These are phyloP conservation scores for Calcarisporium arbuscula DNA, from an alignment of 2,329 filamentous ascomycete genomes.

Conservation along the genomic window DNA sequence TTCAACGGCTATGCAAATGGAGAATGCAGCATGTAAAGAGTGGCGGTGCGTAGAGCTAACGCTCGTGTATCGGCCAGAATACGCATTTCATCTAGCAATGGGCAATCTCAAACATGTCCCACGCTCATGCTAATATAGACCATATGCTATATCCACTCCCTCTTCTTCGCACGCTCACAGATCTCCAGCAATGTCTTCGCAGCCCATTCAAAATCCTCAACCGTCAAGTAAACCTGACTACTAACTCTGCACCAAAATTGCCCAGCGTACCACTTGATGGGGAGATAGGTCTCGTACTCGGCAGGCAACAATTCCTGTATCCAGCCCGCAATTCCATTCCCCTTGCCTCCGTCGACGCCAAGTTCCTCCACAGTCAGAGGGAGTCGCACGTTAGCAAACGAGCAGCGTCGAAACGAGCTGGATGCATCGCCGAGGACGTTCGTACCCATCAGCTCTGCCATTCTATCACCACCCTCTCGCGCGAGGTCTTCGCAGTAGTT, in stretches of 20 bases:
- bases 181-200: conserved; percentile 50
- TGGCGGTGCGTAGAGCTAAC: too few species aligned
- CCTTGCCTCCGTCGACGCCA: conserved; percentile 18
- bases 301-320: conserved; percentile 45
- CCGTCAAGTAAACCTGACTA: conserved; percentile 78
- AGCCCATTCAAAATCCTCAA: conserved; percentile 69
- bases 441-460: conserved; percentile 61
- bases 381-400: conserved; percentile 66
- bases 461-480: conserved; percentile 51
- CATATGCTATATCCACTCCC: too few species aligned
- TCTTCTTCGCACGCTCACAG: conserved; percentile 30
- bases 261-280: conserved; percentile 54
- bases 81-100: too few species aligned
- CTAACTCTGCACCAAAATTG: conserved; percentile 68
- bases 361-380: conserved; percentile 45
- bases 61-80: too few species aligned
- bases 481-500: conserved; percentile 59
- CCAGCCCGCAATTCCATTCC: conserved; percentile 39
- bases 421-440: conserved; percentile 62
- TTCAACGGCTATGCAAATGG: too few species aligned
- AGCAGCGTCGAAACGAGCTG: conserved; percentile 57
- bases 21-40: too few species aligned
- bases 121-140: conserved; percentile 13
- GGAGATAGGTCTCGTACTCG: conserved; percentile 66
- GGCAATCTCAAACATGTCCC: too few species aligned